Evolutionary conservation across 108 stramenopile genomes (phyloP), one percentile per base, ranked within the genome.

Genomic region (Craspedostauros australis): DNA sequence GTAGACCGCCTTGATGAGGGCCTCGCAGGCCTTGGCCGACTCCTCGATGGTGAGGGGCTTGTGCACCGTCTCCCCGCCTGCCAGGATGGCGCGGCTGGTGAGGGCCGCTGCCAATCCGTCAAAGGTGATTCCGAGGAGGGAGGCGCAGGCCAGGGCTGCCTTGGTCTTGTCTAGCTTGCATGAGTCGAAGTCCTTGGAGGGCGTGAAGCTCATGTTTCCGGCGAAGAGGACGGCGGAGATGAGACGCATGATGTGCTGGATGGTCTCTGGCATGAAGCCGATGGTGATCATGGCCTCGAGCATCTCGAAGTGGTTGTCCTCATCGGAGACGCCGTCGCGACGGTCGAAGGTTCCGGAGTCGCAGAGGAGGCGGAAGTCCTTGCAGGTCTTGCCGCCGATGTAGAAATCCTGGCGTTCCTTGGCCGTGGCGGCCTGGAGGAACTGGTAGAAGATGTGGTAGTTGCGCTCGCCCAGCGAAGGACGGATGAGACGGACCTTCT

Each of bases 1-100:
- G 60, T 96, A 98, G 14, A 95, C 73, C 30, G 87, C 84, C 75
- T 98, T 98, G 58, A 95, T 94, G 38, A 98, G 77, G 2, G 95
- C 93, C 54, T 96, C 95, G 15, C 80, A 66, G 19, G 85, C 87
- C 57, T 95, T 95, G 22, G 67, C 70, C 36, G 91, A 82, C 58
- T 88, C 77, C 34, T 68, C 78, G 54, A 83, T 77, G 23, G 80
- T 78, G 38, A 88, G 56, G 8, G 82, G 63, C 50, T 82, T 88
- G 40, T 73, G 49, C 1, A 89, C 68, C 19, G 75, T 75, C 49
- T 91, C 89, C 46, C 74, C 64, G n/a, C 89, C 84, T 6, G 88
- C 84, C 2, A 77, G 61, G 50, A 94, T 82, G 15, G 80, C 77
- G 32, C 84, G 64, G 19, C 65, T 68, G 16, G 91, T 91, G 45